Evolutionary conservation across 176 grass and related monocot genomes (phyloP).

Genomic region (sorghum (Sorghum bicolor)): Sorghum_bicolor_NCBIv3 NC_012874.2:64964501-64965000

Average conservation of each 20-base stretch:
- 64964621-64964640: conserved; percentile 13
- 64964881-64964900: no score
- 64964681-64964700: background rate
- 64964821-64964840: no score
- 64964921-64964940: no score
- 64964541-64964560: background rate
- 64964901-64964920: no score
- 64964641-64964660: background rate
- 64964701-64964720: background rate
- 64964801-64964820: no score
- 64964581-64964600: background rate
- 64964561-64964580: background rate
- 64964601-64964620: background rate
- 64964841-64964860: no score
- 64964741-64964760: background rate
- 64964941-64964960: no score
- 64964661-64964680: background rate
- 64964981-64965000: no score
- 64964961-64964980: no score
- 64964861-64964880: no score
- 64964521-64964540: conserved; percentile 9
- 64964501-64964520: background rate
- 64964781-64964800: no score
- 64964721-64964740: conserved; percentile 1
- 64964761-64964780: no score